Base-by-base conservation (phyloP, 2,329 filamentous ascomycete species). In the Hymenoscyphus linearis region DNA sequence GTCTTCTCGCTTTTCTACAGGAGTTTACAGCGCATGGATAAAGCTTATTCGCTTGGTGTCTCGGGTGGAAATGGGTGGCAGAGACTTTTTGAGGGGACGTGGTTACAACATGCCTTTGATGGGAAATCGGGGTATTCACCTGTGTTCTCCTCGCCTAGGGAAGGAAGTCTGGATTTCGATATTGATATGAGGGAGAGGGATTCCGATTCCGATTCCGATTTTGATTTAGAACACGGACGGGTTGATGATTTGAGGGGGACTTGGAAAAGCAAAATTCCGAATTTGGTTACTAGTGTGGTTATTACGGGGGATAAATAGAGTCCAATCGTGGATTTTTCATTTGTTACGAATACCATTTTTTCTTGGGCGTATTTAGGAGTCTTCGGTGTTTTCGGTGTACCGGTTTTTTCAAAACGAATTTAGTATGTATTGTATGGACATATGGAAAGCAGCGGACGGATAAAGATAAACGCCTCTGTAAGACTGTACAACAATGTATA, bases 1-100 rank as follows among this genome's bases (percentile, higher is more conserved):
- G 86, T 88, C 61, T 97, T 90, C 80, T 96, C 67, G n/a, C 60
- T 69, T 5, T 71, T 71, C 54, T 69, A 69, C 52, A 57, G 64
- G 26, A 68, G 68, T 60, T 62, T 71, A 34, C 55, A 58, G 16
- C 61, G 62, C 40, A 69, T 70, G n/a, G 68, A 71, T 56, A 64
- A 64, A n/a, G 68, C 68, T 12, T 71, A 69, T 62, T 60, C 64
- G 2, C 63, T 60, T 26, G 69, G 69, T 16, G 58, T 66, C 16
- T 69, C 67, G 34, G 69, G 69, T 0, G 67, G 63, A 1, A 69
- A 70, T 59, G 69, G 68, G 2, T 70, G 68, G 68, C 68, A 71
- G 50, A 54, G 69, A 58, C 40, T 71, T 7, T 70, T 64, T 37
- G 66, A 68, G 31, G 66, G 66, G 2, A 69, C 69, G 4, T 53